Evolutionary conservation across 1,284 basidiomycete species (phyloP), one percentile per base, ranked within the genome.

Genomic region (Ustilago hordei): DNA sequence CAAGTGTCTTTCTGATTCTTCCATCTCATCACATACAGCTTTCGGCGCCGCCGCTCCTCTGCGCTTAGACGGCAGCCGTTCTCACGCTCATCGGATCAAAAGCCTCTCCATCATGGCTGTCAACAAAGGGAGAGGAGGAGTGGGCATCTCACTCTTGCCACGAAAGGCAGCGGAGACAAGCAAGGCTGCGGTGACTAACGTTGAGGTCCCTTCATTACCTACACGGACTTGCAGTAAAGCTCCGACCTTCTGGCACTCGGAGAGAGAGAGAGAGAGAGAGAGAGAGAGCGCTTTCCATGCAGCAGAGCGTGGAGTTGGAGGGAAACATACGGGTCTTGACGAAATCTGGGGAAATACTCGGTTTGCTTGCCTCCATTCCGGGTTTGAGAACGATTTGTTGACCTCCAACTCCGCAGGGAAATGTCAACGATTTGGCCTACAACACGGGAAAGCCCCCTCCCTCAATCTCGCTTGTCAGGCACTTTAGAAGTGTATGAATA

Each of bases 281-380:
- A 41, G 12, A 28, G 47, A 31, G 31, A 1, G 1, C 32, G 23
- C 17, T 50, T 45, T 12, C 31, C 48, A 12, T 50, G 48, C 48
- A 32, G 28, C 23, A 34, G 48, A 50, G 48, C 48, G 23, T 28
- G 23, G 28, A 57, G 32, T 31, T 13, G 15, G 32, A 32, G 28
- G 4, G 9, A 13, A 57, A 41, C 31, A 12, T 19, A 54, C 23
- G 23, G 3, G 23, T 28, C 23, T 28, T 28, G 23, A 28, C 23
- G 47, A 69, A 59, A 55, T 50, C 60, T 69, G 66, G 66, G 66
- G 66, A 69, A 69, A 59, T 63, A 35, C 38, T 43, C 66, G 66
- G 60, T 45, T 9, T n/a, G n/a, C 19, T 19, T 19, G 1, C 19
- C 19, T 19, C 1, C 19, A 19, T 19, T 19, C 19, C 19, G 19